Evolutionary conservation across 192 early-diverging fungal genomes (phyloP).

Genomic region (Entophlyctis helioformis): DNA sequence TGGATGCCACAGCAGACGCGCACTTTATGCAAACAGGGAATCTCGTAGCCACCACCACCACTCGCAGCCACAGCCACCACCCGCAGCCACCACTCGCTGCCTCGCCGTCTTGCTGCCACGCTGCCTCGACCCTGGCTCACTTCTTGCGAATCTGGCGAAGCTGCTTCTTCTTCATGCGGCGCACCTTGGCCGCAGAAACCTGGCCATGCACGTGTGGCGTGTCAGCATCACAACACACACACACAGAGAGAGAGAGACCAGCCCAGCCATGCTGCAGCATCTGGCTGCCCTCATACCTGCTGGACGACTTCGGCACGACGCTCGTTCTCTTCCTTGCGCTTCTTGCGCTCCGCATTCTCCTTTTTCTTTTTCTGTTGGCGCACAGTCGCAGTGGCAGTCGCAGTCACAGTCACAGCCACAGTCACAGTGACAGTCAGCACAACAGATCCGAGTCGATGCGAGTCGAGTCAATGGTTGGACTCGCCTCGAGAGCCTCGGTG

Average conservation of each 20-base stretch:
- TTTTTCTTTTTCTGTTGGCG: constrained; percentile 33
- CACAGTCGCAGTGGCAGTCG: no score
- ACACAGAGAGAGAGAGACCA: background rate
- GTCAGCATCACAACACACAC: background rate
- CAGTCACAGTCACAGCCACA: no score
- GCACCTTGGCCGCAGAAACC: constrained; percentile 33
- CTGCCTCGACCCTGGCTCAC: no score
- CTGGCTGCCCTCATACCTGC: constrained; percentile 7
- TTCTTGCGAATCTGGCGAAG: constrained; percentile 20
- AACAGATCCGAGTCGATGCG: background rate
- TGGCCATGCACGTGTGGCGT: background rate
- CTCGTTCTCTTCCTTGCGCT: constrained; percentile 37
- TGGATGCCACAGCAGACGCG: no score
- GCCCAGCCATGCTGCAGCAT: background rate
- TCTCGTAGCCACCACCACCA: no score
- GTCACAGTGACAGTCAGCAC: constrained; percentile 12
- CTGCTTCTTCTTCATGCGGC: constrained; percentile 43
- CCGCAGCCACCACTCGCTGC: no score
- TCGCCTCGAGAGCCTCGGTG: constrained; percentile 36
- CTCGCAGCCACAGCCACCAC: no score
- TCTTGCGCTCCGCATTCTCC: constrained; percentile 35
- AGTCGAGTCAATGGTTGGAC: background rate
- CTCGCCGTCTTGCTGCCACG: no score
- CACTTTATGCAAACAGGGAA: no score
- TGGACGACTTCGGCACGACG: constrained; percentile 27